Evolutionary conservation across 768 basidiomycete genomes (phyloP), one percentile per base, ranked within the genome.

Genomic region (Collybia nuda): DNA sequence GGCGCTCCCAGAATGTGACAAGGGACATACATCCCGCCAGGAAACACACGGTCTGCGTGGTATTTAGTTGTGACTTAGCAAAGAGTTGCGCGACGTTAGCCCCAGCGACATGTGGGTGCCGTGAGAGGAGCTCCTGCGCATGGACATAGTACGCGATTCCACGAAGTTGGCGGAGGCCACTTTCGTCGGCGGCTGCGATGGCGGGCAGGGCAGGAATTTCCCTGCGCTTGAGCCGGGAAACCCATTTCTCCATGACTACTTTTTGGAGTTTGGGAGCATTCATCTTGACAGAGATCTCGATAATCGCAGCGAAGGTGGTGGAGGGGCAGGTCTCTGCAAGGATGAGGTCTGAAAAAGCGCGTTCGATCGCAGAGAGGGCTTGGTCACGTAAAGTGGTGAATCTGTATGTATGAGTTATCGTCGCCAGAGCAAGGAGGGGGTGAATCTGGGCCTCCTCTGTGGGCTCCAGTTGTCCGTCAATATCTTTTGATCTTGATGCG

Each of bases 321-420:
- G 74, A 74, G 36, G 69, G 64, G 56, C 67, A 70, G 28, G 69
- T 62, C 6, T 67, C 63, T 37, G 65, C 52, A 58, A 68, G 50
- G 32, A 47, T 62, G 17, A 61, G 50, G n/a, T 56, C 37, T 52
- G 65, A 51, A 8, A 67, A 61, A 17, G 61, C 62, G 5, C 40
- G 40, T 37, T 61, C 42, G 48, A 82, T 63, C 5, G 73, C 70
- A 19, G 66, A 50, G 40, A 71, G 57, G 4, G 72, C 68, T 80
- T 80, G 83, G 17, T 55, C 57, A 52, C 76, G 72, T 53, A 80
- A 68, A 18, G 63, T 64, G 23, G 67, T 68, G 58, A 79, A 79
- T 36, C 74, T 69, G 61, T 79, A 79, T 50, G 76, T 78, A 51
- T 75, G 67, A 15, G 79, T 70, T 53, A 81, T 77, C 32, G 72